Conservation (phyloP, 768 basidiomycete genomes). For the Asterophora parasitica region DNA sequence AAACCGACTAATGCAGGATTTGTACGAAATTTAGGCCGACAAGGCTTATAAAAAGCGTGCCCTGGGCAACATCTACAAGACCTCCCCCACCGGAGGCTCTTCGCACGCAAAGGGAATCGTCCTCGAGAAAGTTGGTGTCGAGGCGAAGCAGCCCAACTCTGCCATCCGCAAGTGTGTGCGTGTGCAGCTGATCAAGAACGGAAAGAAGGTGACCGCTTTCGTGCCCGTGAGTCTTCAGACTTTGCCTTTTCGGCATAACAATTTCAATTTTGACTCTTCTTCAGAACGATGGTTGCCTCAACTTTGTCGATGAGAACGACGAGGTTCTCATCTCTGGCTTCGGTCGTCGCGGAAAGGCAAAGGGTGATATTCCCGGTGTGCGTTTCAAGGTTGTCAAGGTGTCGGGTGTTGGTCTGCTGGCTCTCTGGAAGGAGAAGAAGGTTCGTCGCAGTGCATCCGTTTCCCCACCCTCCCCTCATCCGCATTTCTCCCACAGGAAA, state of each 20-base stretch:
- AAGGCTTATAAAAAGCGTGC: constrained; percentile 99
- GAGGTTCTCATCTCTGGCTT: constrained; percentile 99
- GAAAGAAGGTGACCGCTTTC: constrained; percentile 99
- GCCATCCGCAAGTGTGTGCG: constrained; percentile 99
- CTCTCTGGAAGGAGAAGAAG: constrained; percentile 99
- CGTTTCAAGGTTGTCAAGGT: constrained; percentile 99
- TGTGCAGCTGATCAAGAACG: constrained; percentile 99
- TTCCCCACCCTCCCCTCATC: neutral
- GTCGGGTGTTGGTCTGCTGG: constrained; percentile 96
- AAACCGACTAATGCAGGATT: too few species aligned
- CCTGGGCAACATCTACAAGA: constrained; percentile 99
- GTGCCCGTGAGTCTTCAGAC: constrained; percentile 71
- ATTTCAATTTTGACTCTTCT: neutral
- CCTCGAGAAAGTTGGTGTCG: constrained; percentile 99
- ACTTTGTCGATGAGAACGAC: constrained; percentile 99
- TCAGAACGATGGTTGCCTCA: constrained; percentile 94
- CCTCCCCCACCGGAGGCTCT: constrained; percentile 97
- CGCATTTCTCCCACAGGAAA: constrained; percentile 45
- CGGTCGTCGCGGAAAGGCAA: constrained; percentile 99
- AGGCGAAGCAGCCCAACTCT: constrained; percentile 99
- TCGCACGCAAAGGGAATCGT: constrained; percentile 99
- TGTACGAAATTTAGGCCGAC: constrained; percentile 64
- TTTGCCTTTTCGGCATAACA: constrained; percentile 1
- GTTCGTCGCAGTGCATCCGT: constrained; percentile 35
- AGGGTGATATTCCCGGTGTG: constrained; percentile 99